phyloP scores from a whole-genome alignment of 2,329 filamentous ascomycete genomes.

The Penicillium capsulatum region DNA sequence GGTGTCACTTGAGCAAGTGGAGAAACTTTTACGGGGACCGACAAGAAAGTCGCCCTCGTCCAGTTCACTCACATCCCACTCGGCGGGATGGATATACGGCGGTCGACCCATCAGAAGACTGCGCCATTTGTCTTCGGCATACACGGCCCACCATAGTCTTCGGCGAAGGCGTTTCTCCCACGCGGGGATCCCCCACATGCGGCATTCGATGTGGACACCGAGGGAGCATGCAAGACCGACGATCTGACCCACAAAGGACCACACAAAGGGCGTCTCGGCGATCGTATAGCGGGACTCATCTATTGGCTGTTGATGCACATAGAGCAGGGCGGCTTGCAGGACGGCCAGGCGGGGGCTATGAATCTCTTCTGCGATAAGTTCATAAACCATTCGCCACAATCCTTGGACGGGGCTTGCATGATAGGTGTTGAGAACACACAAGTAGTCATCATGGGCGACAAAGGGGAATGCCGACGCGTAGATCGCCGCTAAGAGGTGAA shows the following conservation, averaged over 20 bases:
- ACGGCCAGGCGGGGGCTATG: conserved; percentile 32
- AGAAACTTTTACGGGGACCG: conserved; percentile 16
- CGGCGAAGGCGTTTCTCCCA: conserved; percentile 39
- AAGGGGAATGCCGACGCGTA: conserved; percentile 35
- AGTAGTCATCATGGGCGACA: conserved; percentile 28
- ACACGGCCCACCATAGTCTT: conserved; percentile 41
- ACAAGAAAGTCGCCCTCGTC: conserved; percentile 29
- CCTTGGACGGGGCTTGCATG: conserved; percentile 21
- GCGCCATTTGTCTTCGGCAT: conserved; percentile 39
- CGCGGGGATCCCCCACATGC: conserved; percentile 36
- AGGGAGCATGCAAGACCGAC: conserved; percentile 34
- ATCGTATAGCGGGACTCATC: conserved; percentile 21
- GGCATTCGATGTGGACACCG: conserved; percentile 37
- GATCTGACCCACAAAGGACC: conserved; percentile 37
- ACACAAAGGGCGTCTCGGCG: conserved; percentile 34
- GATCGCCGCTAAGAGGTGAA: conserved; percentile 30
- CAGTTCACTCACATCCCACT: conserved; percentile 35
- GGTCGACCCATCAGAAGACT: conserved; percentile 36
- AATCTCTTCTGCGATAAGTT: conserved; percentile 30
- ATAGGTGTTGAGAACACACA: conserved; percentile 29
- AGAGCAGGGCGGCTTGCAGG: conserved; percentile 32
- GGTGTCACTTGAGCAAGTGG: conserved; percentile 16
- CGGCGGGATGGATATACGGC: conserved; percentile 32
- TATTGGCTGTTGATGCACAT: conserved; percentile 26
- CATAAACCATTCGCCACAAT: conserved; percentile 32